A percentile compares a stretch with the other conserved stretches of the same genome.
These are phyloP conservation scores for Corymbia citriodora DNA, from an alignment of 441 rosid genomes.

Conservation along the genomic window DNA sequence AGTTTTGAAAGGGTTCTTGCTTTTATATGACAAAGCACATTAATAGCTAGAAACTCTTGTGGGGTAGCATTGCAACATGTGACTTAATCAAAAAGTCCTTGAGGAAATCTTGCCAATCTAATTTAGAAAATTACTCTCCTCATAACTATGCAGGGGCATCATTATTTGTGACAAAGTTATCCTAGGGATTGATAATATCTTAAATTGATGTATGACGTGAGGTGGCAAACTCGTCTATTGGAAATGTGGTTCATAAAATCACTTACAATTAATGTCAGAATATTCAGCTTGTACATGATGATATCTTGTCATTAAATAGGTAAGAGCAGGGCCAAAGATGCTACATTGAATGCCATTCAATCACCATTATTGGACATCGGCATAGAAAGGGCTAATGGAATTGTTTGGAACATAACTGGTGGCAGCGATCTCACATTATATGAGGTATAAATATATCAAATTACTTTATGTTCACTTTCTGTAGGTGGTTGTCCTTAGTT, in stretches of 20 bases:
- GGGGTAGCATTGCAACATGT: not conserved
- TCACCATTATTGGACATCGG: slow-evolving; percentile 92
- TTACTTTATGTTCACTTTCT: not conserved
- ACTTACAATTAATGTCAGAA: not conserved
- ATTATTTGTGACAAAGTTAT: not conserved
- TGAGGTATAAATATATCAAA: slow-evolving; percentile 44
- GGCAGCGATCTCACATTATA: slow-evolving; percentile 85
- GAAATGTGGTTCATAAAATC: not conserved
- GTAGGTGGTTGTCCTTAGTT: not conserved
- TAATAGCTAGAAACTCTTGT: not conserved
- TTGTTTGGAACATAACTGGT: slow-evolving; percentile 96
- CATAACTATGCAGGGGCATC: not conserved
- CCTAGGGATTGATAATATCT: not conserved
- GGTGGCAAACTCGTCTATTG: not conserved
- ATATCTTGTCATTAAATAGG: slow-evolving; percentile 34
- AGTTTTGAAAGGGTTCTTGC: not conserved
- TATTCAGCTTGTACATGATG: not conserved
- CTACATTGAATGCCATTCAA: slow-evolving; percentile 93
- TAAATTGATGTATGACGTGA: not conserved
- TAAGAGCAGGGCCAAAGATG: slow-evolving; percentile 95
- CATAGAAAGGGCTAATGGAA: slow-evolving; percentile 98
- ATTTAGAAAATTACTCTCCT: not conserved
- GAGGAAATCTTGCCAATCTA: not conserved
- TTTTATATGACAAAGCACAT: not conserved
- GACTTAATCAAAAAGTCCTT: not conserved